Evolutionary conservation across 1,284 basidiomycete species (phyloP), one percentile per base, ranked within the genome.

Genomic region (Pseudomicrostroma phylloplanum): DNA sequence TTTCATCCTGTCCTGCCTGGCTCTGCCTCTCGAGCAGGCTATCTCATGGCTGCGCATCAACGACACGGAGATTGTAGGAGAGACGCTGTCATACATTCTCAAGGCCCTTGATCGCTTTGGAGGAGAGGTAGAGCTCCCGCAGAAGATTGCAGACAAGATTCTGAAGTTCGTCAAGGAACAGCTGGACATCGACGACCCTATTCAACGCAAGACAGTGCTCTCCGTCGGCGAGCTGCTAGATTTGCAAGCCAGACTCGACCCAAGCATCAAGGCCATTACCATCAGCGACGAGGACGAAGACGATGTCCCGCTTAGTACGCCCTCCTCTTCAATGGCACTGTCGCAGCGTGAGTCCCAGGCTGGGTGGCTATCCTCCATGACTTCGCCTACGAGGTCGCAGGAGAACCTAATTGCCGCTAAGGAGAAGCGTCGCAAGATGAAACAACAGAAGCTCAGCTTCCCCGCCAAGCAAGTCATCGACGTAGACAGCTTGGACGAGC

Each of bases 21-120:
- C 74, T 1, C 23, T 68, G 21, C 76, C 76, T 0, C 55, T 78
- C 56, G 70, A 77, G 54, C 58, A 60, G 46, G 74, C 74, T 0
- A 67, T 67, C 19, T 65, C 62, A 54, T 79, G 74, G 74, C 69
- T 79, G 17, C 76, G 77, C 40, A 72, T 79, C 63, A 79, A 78
- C 60, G 70, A 79, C n/a, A 61, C 64, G n/a, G 76, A 75, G 57
- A 71, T 78, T 21, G 66, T 79, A 15, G 63, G 69, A 46, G 71
- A 77, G 55, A 72, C 76, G 3, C 66, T 64, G 48, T 67, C 66
- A 6, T 78, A 74, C 59, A 63, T 79, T 36, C 62, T 69, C 26
- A 68, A 71, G 55, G 70, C 70, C 30, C 59, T 79, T 2, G 67
- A 73, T 39, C 62, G 63, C 46, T 75, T 76, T 30, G 55, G 46